Conservation (phyloP, 139 green algal genomes). For the Tetradesmus obliquus region DNA sequence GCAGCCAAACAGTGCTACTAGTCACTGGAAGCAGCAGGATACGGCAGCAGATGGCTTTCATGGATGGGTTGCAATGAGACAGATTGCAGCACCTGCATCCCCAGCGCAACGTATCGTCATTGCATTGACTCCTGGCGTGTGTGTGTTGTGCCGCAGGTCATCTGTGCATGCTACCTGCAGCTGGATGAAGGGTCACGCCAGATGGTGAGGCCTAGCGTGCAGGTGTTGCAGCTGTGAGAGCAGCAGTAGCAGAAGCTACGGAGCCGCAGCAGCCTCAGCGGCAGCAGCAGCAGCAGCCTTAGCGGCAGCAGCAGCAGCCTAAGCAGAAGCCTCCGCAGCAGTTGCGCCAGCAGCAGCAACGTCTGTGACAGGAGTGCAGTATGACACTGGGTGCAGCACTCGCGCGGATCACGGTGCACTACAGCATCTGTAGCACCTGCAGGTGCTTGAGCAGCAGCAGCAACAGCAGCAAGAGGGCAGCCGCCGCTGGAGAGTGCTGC, state of each 20-base stretch:
- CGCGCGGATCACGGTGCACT: no score
- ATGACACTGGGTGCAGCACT: no score
- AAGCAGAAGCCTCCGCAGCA: not conserved
- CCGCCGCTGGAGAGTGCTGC: no score
- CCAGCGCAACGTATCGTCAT: not conserved
- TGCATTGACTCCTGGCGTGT: not conserved
- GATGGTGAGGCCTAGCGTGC: constrained; percentile 36
- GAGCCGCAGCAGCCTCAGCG: not conserved
- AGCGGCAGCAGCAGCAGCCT: not conserved
- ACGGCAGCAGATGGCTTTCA: not conserved
- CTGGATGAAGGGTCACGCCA: constrained; percentile 38
- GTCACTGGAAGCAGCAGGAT: not conserved
- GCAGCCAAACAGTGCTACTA: no score
- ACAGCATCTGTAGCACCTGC: no score
- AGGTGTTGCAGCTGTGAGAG: not conserved
- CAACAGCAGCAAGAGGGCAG: no score
- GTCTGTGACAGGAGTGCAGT: no score
- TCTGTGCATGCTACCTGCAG: constrained; percentile 48
- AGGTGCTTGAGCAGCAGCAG: no score
- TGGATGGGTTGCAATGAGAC: not conserved
- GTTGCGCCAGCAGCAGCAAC: not conserved
- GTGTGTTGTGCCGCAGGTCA: constrained; percentile 47
- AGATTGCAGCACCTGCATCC: not conserved
- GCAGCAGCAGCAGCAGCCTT: not conserved
- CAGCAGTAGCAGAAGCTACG: not conserved